Percentiles rank a stretch among this genome's conserved stretches.
phyloP scores from a whole-genome alignment of 2,329 filamentous ascomycete species.

The Herpotrichia juniperi region DNA sequence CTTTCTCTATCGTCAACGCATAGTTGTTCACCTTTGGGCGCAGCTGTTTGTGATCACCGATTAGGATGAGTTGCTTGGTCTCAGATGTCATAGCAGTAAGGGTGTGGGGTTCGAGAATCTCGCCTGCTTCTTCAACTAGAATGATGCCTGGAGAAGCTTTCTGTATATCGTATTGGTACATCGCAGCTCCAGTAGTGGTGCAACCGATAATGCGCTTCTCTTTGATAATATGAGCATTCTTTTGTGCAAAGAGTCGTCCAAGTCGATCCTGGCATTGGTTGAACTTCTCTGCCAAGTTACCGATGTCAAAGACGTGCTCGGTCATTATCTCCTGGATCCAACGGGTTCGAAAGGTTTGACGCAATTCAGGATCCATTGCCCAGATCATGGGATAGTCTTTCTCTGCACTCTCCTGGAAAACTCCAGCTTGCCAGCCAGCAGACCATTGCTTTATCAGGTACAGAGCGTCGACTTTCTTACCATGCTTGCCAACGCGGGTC shows the following conservation, averaged over 20 bases:
- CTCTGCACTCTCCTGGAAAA: constrained; percentile 43
- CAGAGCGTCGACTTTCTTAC: constrained; percentile 50
- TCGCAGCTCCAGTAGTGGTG: constrained; percentile 74
- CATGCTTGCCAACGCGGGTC: constrained; percentile 51
- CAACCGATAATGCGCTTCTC: constrained; percentile 69
- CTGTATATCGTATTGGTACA: constrained; percentile 61
- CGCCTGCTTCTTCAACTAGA: constrained; percentile 74
- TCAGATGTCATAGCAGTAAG: constrained; percentile 63
- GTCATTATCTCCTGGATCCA: constrained; percentile 45
- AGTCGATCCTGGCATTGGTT: constrained; percentile 52
- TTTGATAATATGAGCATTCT: constrained; percentile 47
- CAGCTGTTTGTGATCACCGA: constrained; percentile 76
- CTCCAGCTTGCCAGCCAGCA: constrained; percentile 53
- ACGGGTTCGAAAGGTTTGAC: constrained; percentile 39
- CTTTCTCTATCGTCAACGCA: constrained; percentile 65
- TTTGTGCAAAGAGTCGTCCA: constrained; percentile 31
- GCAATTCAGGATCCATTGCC: constrained; percentile 51
- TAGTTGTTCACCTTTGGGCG: constrained; percentile 71
- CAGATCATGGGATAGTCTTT: constrained; percentile 54
- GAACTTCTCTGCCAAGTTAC: constrained; percentile 47
- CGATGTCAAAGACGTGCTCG: constrained; percentile 58
- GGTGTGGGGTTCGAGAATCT: constrained; percentile 73
- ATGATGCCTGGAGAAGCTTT: constrained; percentile 64
- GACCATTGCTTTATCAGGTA: constrained; percentile 65
- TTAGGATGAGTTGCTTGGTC: constrained; percentile 69